Evolutionary conservation across 2,329 filamentous ascomycete genomes (phyloP).

Genomic region (Balansia obtecta): DNA sequence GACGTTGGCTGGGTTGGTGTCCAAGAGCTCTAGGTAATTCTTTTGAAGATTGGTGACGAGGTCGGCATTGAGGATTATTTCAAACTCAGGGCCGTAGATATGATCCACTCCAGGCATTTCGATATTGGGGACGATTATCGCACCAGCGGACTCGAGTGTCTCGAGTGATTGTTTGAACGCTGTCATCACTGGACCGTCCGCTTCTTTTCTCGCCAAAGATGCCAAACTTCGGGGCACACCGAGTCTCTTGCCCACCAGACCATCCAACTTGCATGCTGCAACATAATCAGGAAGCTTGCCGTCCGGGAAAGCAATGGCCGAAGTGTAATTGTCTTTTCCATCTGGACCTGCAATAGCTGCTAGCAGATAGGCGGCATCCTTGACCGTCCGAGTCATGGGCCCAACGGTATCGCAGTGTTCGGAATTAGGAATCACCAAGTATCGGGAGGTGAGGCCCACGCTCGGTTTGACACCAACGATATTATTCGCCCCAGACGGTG

Average conservation of each 20-base stretch:
- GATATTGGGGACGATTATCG: slow-evolving; percentile 36
- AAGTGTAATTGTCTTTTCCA: slow-evolving; percentile 46
- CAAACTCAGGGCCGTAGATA: slow-evolving; percentile 22
- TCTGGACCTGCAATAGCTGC: slow-evolving; percentile 52
- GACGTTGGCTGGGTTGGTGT: slow-evolving; percentile 45
- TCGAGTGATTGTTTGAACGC: slow-evolving; percentile 40
- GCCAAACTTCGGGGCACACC: slow-evolving; percentile 50
- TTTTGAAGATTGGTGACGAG: slow-evolving; percentile 40
- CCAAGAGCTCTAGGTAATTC: slow-evolving; percentile 41
- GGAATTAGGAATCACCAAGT: slow-evolving; percentile 52
- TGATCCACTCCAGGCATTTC: slow-evolving; percentile 15
- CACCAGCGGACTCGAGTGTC: slow-evolving; percentile 41
- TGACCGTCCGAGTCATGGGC: slow-evolving; percentile 47
- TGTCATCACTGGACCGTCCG: neutral
- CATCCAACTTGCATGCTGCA: slow-evolving; percentile 39
- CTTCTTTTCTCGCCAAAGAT: neutral
- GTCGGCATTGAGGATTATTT: slow-evolving; percentile 35
- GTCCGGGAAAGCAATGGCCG: slow-evolving; percentile 40
- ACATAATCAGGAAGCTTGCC: slow-evolving; percentile 47
- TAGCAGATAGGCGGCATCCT: slow-evolving; percentile 48
- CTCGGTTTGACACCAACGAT: slow-evolving; percentile 57
- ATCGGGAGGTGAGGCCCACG: slow-evolving; percentile 48
- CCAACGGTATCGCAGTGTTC: slow-evolving; percentile 52
- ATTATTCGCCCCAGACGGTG: slow-evolving; percentile 39
- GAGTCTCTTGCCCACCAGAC: slow-evolving; percentile 44